A percentile compares a stretch with the other conserved stretches of the same genome.
Conservation (phyloP, 2,329 filamentous ascomycete species). For the Trichoderma koningiopsis region DNA sequence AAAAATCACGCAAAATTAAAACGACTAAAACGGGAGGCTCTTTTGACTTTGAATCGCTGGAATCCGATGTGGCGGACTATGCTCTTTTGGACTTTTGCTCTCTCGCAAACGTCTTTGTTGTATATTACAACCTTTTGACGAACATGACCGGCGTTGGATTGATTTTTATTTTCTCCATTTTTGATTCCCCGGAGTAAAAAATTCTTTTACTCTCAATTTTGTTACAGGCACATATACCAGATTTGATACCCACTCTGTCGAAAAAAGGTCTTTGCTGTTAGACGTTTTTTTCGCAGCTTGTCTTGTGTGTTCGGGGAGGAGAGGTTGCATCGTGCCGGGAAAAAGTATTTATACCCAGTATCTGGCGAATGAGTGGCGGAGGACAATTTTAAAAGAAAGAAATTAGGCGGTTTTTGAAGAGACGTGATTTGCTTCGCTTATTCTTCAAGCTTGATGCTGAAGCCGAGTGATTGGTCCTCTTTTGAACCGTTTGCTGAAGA, state of each 20-base stretch:
- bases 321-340: conserved; percentile 2
- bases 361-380: not conserved
- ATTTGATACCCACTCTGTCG: conserved; percentile 31
- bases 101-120: conserved; percentile 13
- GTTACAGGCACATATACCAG: conserved; percentile 28
- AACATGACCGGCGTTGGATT: conserved; percentile 24
- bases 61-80: not conserved
- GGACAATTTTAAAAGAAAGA: not conserved
- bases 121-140: conserved; percentile 21
- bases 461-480: not conserved
- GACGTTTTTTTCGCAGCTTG: conserved; percentile 18
- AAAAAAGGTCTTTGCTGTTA: conserved; percentile 3
- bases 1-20: not conserved
- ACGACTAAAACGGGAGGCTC: conserved; percentile 19
- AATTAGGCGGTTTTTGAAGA: not conserved
- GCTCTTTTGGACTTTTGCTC: not conserved
- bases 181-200: conserved; percentile 7
- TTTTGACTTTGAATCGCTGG: not conserved
- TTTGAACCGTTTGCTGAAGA: not conserved
- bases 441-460: not conserved
- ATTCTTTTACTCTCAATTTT: not conserved
- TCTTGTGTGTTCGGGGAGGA: conserved; percentile 22
- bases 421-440: not conserved
- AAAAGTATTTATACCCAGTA: not conserved
- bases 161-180: conserved; percentile 1